phyloP scores from a whole-genome alignment of 768 basidiomycete species.

The Mycena polygramma region DNA sequence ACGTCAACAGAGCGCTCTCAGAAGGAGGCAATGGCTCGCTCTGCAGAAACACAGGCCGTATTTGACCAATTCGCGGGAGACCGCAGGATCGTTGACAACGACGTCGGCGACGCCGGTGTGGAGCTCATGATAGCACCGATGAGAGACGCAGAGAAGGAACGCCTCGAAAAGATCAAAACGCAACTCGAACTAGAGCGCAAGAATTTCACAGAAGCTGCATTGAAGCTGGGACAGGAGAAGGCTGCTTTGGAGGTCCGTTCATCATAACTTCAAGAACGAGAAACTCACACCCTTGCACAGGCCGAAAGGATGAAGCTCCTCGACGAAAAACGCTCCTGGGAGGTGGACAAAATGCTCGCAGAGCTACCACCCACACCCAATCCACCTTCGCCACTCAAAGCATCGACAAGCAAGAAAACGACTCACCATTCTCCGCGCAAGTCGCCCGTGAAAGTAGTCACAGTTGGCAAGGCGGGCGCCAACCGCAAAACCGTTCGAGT shows the following conservation, averaged over 20 bases:
- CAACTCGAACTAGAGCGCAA: conserved; percentile 76
- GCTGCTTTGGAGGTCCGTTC: conserved; percentile 71
- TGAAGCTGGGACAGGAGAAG: conserved; percentile 75
- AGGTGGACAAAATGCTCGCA: conserved; percentile 71
- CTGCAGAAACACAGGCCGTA: conserved; percentile 63
- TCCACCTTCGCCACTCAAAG: conserved; percentile 41
- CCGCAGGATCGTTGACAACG: conserved; percentile 50
- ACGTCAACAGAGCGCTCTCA: conserved; percentile 58
- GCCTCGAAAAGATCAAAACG: conserved; percentile 62
- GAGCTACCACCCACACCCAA: conserved; percentile 65
- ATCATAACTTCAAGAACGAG: conserved; percentile 16
- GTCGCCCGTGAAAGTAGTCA: conserved; percentile 59
- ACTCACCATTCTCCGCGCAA: conserved; percentile 58
- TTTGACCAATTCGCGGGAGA: conserved; percentile 68
- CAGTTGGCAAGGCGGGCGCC: conserved; percentile 61
- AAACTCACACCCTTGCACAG: conserved; percentile 49
- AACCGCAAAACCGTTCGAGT: conserved; percentile 59
- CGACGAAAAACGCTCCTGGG: conserved; percentile 84
- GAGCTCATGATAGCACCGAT: conserved; percentile 68
- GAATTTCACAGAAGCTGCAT: conserved; percentile 73
- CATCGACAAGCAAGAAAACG: conserved; percentile 42
- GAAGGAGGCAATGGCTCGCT: conserved; percentile 57
- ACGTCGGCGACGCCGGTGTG: conserved; percentile 60
- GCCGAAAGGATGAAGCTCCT: conserved; percentile 70
- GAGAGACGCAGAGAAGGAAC: conserved; percentile 66